Base-by-base conservation (phyloP, 495 filamentous ascomycete species). In the Neurospora terricola region DNA sequence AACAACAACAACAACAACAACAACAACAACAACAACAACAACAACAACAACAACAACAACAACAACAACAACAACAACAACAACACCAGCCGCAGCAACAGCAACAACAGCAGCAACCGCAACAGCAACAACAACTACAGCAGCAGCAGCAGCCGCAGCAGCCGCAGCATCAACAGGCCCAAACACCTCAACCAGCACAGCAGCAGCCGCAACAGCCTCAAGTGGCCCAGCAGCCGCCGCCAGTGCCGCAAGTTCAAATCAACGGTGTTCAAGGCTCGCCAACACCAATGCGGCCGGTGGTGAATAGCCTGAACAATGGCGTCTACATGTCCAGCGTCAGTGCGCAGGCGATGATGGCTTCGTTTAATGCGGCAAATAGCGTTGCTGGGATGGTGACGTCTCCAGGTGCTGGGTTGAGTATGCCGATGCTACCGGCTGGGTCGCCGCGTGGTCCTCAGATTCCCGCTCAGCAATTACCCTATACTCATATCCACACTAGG, bases 271-370 rank as follows among this genome's bases (percentile, higher is more conserved):
- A 82, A 39, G 78, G 76, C n/a, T 82, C 82, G 9, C 79, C 84
- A 16, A 79, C 80, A 7, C 80, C 80, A 0, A 78, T 86, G 77
- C 78, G 82, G n/a, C 86, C 82, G 74, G 83, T 86, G 12, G 86
- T 88, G 70, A 87, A 84, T 39, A 83, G 83, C 21, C 80, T 90
- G 4, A 90, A 87, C 76, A 82, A 84, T 39, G 82, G 83, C 38
- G 80, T 75, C 23, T 86, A 82, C 69, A 75, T 85, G 45, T 81
- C 76, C 12, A 86, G 54, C 14, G 54, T 66, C 14, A 66, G 84
- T 73, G 81, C 82, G 3, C 83, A 84, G 72, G 81, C 81, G 9
- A 83, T 83, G 73, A 83, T 85, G 81, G 84, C 83, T 16, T 80
- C 78, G 11, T 85, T 82, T 69, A 81, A 79, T 69, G 74, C 80